These are phyloP conservation scores for Dictyostelium purpureum DNA, from an alignment of 78 protist genomes.

Conservation along the genomic window DNA sequence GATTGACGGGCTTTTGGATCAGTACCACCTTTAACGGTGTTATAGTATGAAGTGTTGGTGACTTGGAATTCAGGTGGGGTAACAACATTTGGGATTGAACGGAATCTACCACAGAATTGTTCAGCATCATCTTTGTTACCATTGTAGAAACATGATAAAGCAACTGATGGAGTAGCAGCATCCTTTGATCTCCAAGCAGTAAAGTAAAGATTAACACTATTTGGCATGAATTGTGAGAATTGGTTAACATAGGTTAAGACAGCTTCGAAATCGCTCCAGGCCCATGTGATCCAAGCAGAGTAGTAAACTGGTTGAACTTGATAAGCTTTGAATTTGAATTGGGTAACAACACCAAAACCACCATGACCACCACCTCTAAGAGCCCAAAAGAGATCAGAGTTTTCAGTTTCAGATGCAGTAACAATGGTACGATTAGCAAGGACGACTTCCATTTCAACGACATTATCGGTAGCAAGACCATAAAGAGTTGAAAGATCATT, in stretches of 20 bases:
- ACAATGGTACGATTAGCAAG: constrained; percentile 75
- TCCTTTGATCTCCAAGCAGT: constrained; percentile 27
- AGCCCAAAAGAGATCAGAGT: constrained; percentile 81
- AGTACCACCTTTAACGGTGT: constrained; percentile 43
- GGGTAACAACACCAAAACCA: constrained; percentile 78
- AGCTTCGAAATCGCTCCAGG: constrained; percentile 47
- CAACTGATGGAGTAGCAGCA: constrained; percentile 31
- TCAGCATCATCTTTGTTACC: constrained; percentile 1
- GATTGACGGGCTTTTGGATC: constrained; percentile 58
- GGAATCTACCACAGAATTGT: constrained; percentile 22
- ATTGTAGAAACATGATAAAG: constrained; percentile 51
- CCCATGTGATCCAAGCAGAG: constrained; percentile 24
- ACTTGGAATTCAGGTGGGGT: not conserved
- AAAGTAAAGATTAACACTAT: constrained; percentile 26
- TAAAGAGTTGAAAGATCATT: constrained; percentile 51
- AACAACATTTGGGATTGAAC: not conserved
- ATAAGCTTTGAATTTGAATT: constrained; percentile 36
- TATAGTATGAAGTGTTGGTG: not conserved
- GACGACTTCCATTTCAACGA: constrained; percentile 56
- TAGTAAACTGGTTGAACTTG: constrained; percentile 21
- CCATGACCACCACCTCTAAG: constrained; percentile 83
- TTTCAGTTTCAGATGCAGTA: not conserved
- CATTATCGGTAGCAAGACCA: constrained; percentile 71
- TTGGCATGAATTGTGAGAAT: constrained; percentile 29
- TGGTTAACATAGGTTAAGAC: constrained; percentile 3